Evolutionary conservation across 768 basidiomycete species (phyloP), one percentile per base, ranked within the genome.

Genomic region (Gyrodon lividus): DNA sequence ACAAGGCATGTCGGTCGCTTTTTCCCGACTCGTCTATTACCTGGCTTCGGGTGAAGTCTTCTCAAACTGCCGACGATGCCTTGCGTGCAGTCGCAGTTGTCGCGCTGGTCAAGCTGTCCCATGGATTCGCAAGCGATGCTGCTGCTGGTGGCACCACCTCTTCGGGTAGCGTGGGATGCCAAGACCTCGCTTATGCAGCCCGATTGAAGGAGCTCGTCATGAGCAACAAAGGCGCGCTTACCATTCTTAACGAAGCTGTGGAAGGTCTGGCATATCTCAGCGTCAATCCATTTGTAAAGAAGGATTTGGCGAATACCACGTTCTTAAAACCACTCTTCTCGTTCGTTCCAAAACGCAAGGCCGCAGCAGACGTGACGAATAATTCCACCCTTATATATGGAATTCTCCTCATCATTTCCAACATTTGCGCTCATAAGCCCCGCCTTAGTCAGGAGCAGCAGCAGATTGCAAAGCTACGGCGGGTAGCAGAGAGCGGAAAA

Each of bases 251-350:
- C 7, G 86, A 92, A 54, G 84, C 84, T 4, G 75, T 94, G 13
- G 94, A 97, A 71, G 92, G 87, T 0, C 72, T 97, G 44, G 89
- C 88, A n/a, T 88, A 94, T 68, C 79, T 92, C 50, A 89, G 83
- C 51, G 71, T 78, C 43, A 77, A 83, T 57, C 75, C 88, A 1
- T 53, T 66, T 2, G 75, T 87, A 51, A 88, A 90, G 63, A 83
- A 88, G 52, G 63, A 58, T 22, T 68, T 94, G 45, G 80, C 85
- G 6, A 72, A 70, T 14, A 77, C 84, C 56, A 16, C 72, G 0
- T 83, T 92, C 65, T 74, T 92, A 41, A 72, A 72, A 45, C 70
- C 71, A 43, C 75, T 87, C 7, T 83, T 86, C 61, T 64, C 78
- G 16, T 72, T 86, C 37, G 70, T 83, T 45, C 80, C 84, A n/a